Evolutionary conservation across 345 rosid genomes (phyloP), one percentile per base, ranked within the genome.

Genomic region (Lepidium africanum): DNA sequence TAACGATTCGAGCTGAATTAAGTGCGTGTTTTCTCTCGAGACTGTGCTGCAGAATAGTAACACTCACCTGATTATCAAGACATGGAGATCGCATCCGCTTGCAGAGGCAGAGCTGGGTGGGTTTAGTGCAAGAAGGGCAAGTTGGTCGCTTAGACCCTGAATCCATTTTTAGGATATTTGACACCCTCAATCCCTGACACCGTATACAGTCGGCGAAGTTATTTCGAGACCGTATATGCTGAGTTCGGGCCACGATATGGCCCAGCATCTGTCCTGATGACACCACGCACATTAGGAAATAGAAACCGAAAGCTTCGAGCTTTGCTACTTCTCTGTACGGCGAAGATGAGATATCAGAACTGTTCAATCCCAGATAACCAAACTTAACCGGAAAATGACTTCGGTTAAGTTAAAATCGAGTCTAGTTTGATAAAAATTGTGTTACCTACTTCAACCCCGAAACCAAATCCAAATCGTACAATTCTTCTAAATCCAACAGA

Each of bases 21-120:
- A 92, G 87, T 0, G 90, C 91, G 76, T 92, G 93, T 10, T 84
- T 90, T 15, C 61, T 80, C 80, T 92, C 96, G 61, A 81, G 79
- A 53, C 83, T 81, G 60, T 92, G 93, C 63, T 92, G 96, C 51
- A 92, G 96, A 16, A 92, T 82, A 70, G 89, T 86, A 30, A 92
- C 73, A 64, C 76, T 78, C n/a, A 88, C 87, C 68, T 83, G 77
- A 61, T 85, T 90, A 9, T 89, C 88, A 9, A 86, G 73, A 47
- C 75, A 68, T 23, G 80, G 81, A 54, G 66, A 63, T 39, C 57
- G 85, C 66, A 90, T 37, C 38, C 88, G 83, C 17, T 41, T 32
- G 86, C 91, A 90, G 77, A 92, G 82, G 69, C 96, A 89, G 74
- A 84, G 76, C 41, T 77, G 77, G 13, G 35, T 27, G 8, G 96